Conservation (phyloP, 495 filamentous ascomycete species). For the Talaromyces nanjingensis region DNA sequence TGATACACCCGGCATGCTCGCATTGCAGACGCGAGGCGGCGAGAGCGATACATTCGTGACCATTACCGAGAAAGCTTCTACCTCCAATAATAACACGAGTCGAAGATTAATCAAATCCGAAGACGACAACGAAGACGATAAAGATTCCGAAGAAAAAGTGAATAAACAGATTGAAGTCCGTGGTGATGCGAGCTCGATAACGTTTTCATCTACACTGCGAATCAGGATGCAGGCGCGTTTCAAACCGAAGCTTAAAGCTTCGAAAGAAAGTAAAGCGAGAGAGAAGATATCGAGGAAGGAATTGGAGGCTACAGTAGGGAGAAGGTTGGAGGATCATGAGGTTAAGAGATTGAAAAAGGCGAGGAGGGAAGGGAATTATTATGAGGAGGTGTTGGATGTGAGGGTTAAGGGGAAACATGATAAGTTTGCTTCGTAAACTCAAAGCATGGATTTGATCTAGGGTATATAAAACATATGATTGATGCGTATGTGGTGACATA, state of each 20-base stretch:
- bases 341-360: slow-evolving; percentile 77
- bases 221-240: slow-evolving; percentile 93
- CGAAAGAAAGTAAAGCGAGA: slow-evolving; percentile 69
- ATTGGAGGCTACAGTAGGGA: slow-evolving; percentile 74
- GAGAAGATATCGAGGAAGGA: slow-evolving; percentile 85
- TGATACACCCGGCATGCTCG: slow-evolving; percentile 58
- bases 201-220: slow-evolving; percentile 68
- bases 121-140: background rate
- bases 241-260: slow-evolving; percentile 72
- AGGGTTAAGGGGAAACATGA: slow-evolving; percentile 96
- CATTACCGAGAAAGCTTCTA: slow-evolving; percentile 29
- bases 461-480: background rate
- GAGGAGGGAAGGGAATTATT: slow-evolving; percentile 78
- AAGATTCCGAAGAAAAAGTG: background rate
- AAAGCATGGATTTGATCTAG: background rate
- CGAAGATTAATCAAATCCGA: background rate
- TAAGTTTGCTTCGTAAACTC: slow-evolving; percentile 60
- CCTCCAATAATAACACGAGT: slow-evolving; percentile 19
- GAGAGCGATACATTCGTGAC: slow-evolving; percentile 46
- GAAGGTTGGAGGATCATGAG: slow-evolving; percentile 74
- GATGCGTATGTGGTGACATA: background rate
- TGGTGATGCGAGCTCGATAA: slow-evolving; percentile 66
- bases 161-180: slow-evolving; percentile 50
- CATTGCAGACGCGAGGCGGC: slow-evolving; percentile 55
- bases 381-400: slow-evolving; percentile 81